These are phyloP conservation scores for Paecilomyces formosus DNA, from an alignment of 2,329 filamentous ascomycete species.

Conservation along the genomic window DNA sequence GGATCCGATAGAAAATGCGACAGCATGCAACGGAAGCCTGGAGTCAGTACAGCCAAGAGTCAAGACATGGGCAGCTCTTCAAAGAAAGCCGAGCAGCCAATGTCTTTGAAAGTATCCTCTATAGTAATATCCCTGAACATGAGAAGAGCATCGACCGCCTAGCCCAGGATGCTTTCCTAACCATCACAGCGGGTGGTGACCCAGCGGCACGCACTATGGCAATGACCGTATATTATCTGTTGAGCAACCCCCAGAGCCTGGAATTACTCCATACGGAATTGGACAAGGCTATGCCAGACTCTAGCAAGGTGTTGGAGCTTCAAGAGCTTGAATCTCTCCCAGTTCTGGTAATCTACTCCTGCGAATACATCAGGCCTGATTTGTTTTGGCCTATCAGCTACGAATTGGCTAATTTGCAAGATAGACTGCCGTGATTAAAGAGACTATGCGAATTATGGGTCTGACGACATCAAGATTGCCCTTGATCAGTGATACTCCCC, in stretches of 20 bases:
- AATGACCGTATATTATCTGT: background rate
- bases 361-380: background rate
- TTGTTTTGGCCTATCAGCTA: background rate
- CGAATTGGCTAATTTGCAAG: background rate
- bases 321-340: background rate
- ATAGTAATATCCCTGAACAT: background rate
- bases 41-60: background rate
- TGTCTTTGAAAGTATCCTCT: background rate
- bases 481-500: conserved; percentile 1
- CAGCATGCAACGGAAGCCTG: background rate
- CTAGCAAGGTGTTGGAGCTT: background rate
- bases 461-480: conserved; percentile 1
- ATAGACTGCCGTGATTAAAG: conserved; percentile 1
- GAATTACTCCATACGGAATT: background rate
- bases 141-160: background rate
- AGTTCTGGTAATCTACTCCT: background rate
- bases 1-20: background rate
- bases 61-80: background rate
- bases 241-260: background rate
- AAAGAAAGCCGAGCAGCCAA: background rate
- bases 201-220: background rate
- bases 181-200: background rate
- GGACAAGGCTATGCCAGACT: background rate
- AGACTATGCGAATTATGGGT: background rate
- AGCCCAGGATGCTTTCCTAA: background rate